These are phyloP conservation scores for Magnusiomyces suaveolens DNA, from an alignment of 1,139 yeast species.

Conservation along the genomic window DNA sequence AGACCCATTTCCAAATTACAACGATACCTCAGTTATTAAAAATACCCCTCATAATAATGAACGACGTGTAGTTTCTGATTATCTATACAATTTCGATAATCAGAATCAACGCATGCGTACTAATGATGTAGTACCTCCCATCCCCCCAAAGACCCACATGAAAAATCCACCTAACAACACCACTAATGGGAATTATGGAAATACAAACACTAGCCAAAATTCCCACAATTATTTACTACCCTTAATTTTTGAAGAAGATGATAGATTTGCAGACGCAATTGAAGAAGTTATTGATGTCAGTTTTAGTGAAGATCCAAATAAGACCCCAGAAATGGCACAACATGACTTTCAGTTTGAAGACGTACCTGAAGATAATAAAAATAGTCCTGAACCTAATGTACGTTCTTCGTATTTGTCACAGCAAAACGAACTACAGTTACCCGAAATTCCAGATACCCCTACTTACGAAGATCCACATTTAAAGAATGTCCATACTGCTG, in stretches of 20 bases:
- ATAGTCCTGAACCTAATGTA: background rate
- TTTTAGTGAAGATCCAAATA: background rate
- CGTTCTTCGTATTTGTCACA: background rate
- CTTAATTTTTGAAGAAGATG: constrained; percentile 33
- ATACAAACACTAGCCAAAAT: background rate
- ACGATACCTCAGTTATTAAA: background rate
- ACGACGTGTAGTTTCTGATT: constrained; percentile 10
- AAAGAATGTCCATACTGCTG: background rate
- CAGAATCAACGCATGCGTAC: background rate
- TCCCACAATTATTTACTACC: constrained; percentile 22
- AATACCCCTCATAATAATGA: background rate
- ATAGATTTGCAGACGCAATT: constrained; percentile 32
- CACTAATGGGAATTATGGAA: background rate
- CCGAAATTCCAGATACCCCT: constrained; percentile 8
- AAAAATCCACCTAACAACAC: background rate
- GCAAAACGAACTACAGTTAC: constrained; percentile 3
- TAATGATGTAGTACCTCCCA: background rate
- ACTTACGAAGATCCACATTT: constrained; percentile 4
- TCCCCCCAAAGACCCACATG: background rate
- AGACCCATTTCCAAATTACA: constrained; percentile 2
- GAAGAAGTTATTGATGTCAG: constrained; percentile 12
- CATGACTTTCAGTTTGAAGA: background rate
- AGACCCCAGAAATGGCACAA: background rate
- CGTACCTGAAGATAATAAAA: background rate
- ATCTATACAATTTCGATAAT: background rate